phyloP scores from a whole-genome alignment of 2,329 filamentous ascomycete species.

The Meredithiella fracta region DNA sequence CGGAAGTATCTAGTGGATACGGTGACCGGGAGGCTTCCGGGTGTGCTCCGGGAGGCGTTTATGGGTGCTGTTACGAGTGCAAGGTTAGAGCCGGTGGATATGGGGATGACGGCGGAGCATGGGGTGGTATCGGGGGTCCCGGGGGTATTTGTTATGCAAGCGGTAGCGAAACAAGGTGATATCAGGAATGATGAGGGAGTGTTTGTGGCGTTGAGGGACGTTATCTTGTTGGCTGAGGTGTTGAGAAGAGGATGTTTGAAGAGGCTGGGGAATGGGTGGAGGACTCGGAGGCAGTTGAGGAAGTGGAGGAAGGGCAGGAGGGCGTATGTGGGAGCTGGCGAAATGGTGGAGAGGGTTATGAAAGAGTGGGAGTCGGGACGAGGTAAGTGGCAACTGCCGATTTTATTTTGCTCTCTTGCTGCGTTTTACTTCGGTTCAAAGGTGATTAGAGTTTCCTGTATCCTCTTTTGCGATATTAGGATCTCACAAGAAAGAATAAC shows the following conservation, averaged over 20 bases:
- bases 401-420: too few relatives aligned
- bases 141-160: conserved; percentile 13
- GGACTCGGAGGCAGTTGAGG: conserved; percentile 4
- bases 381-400: background rate
- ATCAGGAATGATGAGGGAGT: conserved; percentile 7
- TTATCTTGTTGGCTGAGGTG: conserved; percentile 16
- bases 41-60: conserved; percentile 7
- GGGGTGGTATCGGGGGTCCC: conserved; percentile 26
- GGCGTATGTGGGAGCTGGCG: conserved; percentile 5
- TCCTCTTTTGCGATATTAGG: too few relatives aligned
- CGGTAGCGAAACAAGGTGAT: conserved; percentile 17
- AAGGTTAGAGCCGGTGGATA: conserved; percentile 16
- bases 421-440: too few relatives aligned
- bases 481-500: too few relatives aligned
- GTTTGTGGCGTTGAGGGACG: conserved; percentile 18
- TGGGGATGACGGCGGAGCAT: conserved; percentile 4
- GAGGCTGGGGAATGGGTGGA: conserved; percentile 7
- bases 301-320: conserved; percentile 5
- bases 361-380: background rate
- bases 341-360: conserved; percentile 8
- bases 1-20: conserved; percentile 14
- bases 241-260: conserved; percentile 1
- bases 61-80: conserved; percentile 2
- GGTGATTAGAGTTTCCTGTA: too few relatives aligned
- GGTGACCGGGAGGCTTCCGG: conserved; percentile 1